Conservation (phyloP, 768 basidiomycete species). For the Lyophyllum atratum region DNA sequence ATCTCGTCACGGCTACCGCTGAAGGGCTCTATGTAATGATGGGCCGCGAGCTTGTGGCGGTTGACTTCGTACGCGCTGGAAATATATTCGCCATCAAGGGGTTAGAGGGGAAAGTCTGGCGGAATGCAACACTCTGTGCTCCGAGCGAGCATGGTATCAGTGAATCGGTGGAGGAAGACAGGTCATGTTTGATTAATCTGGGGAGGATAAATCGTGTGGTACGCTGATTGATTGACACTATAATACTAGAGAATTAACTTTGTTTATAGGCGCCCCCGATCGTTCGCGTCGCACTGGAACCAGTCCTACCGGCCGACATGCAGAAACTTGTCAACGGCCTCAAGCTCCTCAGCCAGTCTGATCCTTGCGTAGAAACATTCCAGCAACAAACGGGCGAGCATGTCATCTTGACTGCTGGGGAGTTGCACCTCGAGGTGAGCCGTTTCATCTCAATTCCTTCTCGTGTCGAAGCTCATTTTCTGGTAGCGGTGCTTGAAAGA, state of each 20-base stretch:
- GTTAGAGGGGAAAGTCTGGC: conserved; percentile 85
- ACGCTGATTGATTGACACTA: conserved; percentile 21
- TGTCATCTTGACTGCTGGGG: conserved; percentile 94
- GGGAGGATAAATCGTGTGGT: conserved; percentile 72
- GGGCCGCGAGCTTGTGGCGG: conserved; percentile 90
- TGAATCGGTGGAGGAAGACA: conserved; percentile 29
- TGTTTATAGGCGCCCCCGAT: conserved; percentile 75
- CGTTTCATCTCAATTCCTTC: not conserved
- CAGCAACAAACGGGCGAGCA: conserved; percentile 97
- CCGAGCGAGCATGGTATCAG: conserved; percentile 48
- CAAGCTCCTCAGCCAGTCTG: conserved; percentile 88
- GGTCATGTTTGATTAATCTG: conserved; percentile 73
- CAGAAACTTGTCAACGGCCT: conserved; percentile 85
- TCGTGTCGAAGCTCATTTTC: not conserved
- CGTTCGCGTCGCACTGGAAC: conserved; percentile 93
- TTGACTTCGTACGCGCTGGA: conserved; percentile 82
- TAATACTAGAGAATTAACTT: conserved; percentile 1
- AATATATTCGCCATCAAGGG: conserved; percentile 94
- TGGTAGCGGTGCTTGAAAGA: conserved; percentile 91
- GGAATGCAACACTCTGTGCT: conserved; percentile 88
- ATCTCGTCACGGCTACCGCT: conserved; percentile 62
- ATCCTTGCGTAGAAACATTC: conserved; percentile 96
- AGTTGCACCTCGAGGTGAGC: conserved; percentile 89
- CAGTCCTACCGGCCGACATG: conserved; percentile 81
- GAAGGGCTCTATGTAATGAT: conserved; percentile 93